Base-by-base conservation (phyloP, 257 asterid genomes). In the Ballota nigra region DNA sequence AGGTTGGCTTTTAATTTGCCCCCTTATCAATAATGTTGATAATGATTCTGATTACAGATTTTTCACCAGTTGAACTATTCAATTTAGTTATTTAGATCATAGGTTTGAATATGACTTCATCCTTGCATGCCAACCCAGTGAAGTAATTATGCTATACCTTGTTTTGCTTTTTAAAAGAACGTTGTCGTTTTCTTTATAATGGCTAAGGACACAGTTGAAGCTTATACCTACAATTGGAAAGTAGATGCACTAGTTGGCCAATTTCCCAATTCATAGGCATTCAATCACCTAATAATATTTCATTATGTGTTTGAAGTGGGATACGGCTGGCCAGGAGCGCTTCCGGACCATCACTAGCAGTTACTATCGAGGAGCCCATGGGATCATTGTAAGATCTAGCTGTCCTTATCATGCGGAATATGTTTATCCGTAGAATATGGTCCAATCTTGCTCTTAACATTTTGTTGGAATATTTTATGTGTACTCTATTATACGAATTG, bases 291-390 rank as follows among this genome's bases (percentile, higher is more conserved):
- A 52, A 15, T 57, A 3, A 63, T 71, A 6, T 41, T 62, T 63
- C 16, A 71, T 16, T 71, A 12, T 83, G 63, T 77, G 62, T 75
- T 72, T 67, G 69, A 80, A 93, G 98, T 93, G 98, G 98, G 98
- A 93, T 80, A 93, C 98, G 43, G 98, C 98, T 71, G 98, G 98
- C 69, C 98, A 93, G 86, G 98, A 93, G 79, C 92, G 98, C 38
- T 93, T 93, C 77, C 84, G 98, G 80, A 93, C 98, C 29, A 93
- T 93, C 85, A 93, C 98, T 38, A 93, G 98, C 96, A 93, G 98
- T 81, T 93, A 93, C 74, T 93, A 93, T 75, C 90, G 98, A 60
- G 98, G 98, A 82, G 98, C 98, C 66, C 98, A 93, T 67, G 98
- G 98, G 79, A 93, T 93, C 68, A 90, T 90, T 70, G 98, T 93